Base-by-base conservation (phyloP, 495 filamentous ascomycete species). In the Xylaria telfairii region DNA sequence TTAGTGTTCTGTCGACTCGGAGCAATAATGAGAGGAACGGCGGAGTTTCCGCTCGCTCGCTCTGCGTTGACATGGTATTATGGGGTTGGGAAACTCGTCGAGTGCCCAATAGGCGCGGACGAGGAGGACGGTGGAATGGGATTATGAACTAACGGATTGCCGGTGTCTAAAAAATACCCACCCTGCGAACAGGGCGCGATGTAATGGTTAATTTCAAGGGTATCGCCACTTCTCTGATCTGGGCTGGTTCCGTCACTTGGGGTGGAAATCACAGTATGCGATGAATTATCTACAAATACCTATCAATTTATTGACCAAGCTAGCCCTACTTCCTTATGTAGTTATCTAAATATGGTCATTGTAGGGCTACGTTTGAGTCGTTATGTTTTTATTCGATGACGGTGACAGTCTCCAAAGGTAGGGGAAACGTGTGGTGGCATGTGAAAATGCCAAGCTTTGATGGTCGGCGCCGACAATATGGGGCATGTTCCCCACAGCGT, bases 361-460 rank as follows among this genome's bases (percentile, higher is more conserved):
- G n/a, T n/a, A n/a, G n/a, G n/a, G n/a, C n/a, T n/a, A n/a, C n/a
- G n/a, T n/a, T n/a, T n/a, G n/a, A n/a, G n/a, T n/a, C n/a, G n/a
- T n/a, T n/a, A n/a, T n/a, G n/a, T n/a, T n/a, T n/a, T n/a, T n/a
- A n/a, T n/a, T n/a, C n/a, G n/a, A n/a, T n/a, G n/a, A n/a, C n/a
- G n/a, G n/a, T n/a, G n/a, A n/a, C n/a, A n/a, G n/a, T n/a, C n/a
- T n/a, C n/a, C n/a, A n/a, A n/a, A n/a, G n/a, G n/a, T n/a, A n/a
- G n/a, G n/a, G n/a, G n/a, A n/a, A n/a, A n/a, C n/a, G 39, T 15
- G n/a, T 30, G 51, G 7, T 69, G 57, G 63, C 71, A 73, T 73
- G 71, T 73, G 71, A 73, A 53, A 63, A 63, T 73, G 65, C 67
- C 71, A 65, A 72, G 71, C 57, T 13, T 37, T 10, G n/a, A 42